Percentiles rank a stretch among this genome's conserved stretches.
phyloP scores from a whole-genome alignment of 331 rosid genomes.

The Pyrus hybrid region DNA sequence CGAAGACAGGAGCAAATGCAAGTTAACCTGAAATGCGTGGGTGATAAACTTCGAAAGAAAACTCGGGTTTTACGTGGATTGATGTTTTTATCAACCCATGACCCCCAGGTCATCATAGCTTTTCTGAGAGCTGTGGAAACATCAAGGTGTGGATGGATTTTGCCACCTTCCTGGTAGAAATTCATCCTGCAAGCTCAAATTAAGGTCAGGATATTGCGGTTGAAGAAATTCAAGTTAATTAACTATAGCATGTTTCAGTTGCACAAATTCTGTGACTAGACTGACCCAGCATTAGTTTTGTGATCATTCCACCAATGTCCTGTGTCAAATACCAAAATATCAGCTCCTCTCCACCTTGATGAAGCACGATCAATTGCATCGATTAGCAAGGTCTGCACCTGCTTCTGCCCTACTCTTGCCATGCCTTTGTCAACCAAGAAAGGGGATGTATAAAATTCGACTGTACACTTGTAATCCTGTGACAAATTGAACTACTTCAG shows the following conservation, averaged over 20 bases:
- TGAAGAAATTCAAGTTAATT: not conserved
- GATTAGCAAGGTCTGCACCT: constrained; percentile 59
- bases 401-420: constrained; percentile 69
- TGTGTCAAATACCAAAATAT: constrained; percentile 78
- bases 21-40: constrained; percentile 91
- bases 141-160: constrained; percentile 65
- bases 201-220: not conserved
- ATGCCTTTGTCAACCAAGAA: constrained; percentile 80
- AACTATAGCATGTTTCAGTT: not conserved
- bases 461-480: constrained; percentile 82
- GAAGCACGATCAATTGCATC: constrained; percentile 80
- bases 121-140: constrained; percentile 60
- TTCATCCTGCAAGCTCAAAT: constrained; percentile 44
- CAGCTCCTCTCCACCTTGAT: constrained; percentile 89
- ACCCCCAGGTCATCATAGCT: constrained; percentile 74
- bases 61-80: constrained; percentile 56
- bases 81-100: constrained; percentile 73
- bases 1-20: not conserved
- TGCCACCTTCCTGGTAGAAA: constrained; percentile 76
- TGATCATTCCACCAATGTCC: constrained; percentile 99
- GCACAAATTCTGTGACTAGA: not conserved
- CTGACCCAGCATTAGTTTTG: constrained; percentile 93
- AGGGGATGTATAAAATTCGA: constrained; percentile 78
- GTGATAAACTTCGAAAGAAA: constrained; percentile 80
- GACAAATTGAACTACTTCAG: constrained; percentile 4